Percentiles rank a stretch among this genome's conserved stretches.
Evolutionary conservation across 1,284 basidiomycete genomes (phyloP).

Genomic region (Cutaneotrichosporon cavernicola): DNA sequence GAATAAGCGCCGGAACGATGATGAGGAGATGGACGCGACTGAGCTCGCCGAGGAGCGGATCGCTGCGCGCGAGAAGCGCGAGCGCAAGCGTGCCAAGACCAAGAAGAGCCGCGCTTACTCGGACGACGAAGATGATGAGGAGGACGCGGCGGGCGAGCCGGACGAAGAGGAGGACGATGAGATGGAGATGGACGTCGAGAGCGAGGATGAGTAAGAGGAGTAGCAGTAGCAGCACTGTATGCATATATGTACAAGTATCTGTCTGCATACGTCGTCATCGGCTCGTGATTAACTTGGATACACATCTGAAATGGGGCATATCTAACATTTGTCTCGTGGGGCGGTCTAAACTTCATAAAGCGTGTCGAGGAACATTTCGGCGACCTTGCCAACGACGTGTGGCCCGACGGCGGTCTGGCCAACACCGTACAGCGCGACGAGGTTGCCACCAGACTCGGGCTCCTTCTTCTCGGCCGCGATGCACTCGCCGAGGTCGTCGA

Average conservation of each 20-base stretch:
- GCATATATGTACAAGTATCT: not conserved
- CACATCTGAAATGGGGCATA: not conserved
- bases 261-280: not conserved
- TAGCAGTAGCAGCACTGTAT: conserved; percentile 6
- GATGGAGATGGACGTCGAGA: conserved; percentile 51
- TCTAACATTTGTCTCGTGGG: not conserved
- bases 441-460: conserved; percentile 62
- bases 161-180: conserved; percentile 38
- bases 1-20: conserved; percentile 26
- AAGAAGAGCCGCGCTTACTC: conserved; percentile 16
- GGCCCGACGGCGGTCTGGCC: conserved; percentile 85
- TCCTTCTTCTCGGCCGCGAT: conserved; percentile 74
- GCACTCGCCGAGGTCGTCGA: conserved; percentile 67
- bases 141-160: conserved; percentile 23
- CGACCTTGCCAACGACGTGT: conserved; percentile 79
- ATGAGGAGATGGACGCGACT: conserved; percentile 39
- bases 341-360: conserved; percentile 64
- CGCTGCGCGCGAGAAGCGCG: conserved; percentile 35
- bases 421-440: conserved; percentile 84
- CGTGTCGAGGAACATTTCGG: conserved; percentile 75
- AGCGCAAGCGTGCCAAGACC: conserved; percentile 30
- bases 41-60: conserved; percentile 42
- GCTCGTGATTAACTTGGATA: not conserved
- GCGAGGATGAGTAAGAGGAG: conserved; percentile 38
- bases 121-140: conserved; percentile 26